Evolutionary conservation across 1,284 basidiomycete genomes (phyloP).

Genomic region (Exobasidium rhododendri): DNA sequence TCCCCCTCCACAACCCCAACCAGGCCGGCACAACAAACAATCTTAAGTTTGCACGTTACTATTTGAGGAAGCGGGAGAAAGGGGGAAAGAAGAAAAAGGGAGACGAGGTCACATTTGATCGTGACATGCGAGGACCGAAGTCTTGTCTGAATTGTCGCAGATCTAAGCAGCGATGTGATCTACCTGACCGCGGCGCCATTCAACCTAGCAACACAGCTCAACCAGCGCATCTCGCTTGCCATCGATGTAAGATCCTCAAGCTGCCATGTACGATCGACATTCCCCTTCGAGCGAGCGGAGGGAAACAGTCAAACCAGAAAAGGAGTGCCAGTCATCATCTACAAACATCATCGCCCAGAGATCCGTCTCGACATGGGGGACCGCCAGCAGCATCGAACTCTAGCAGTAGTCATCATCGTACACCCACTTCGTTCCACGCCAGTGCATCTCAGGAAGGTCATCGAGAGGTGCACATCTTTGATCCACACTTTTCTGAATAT

Average conservation of each 20-base stretch:
- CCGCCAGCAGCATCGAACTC: neutral
- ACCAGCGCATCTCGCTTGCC: conserved; percentile 10
- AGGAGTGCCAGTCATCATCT: neutral
- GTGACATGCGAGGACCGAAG: conserved; percentile 7
- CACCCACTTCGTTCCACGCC: neutral
- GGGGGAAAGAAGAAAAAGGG: neutral
- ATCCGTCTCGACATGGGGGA: neutral
- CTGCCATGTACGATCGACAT: neutral
- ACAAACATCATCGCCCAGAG: neutral
- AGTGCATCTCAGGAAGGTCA: neutral
- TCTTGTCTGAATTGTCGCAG: conserved; percentile 12
- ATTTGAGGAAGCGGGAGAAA: neutral
- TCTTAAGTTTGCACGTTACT: no score
- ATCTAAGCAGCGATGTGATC: conserved; percentile 15
- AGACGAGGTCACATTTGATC: no score
- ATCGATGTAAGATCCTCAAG: conserved; percentile 4
- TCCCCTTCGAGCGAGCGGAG: neutral
- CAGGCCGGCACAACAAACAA: no score
- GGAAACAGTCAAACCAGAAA: neutral
- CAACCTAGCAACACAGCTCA: conserved; percentile 7
- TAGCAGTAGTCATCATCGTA: neutral
- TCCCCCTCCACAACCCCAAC: no score
- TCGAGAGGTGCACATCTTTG: neutral
- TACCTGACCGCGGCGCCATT: conserved; percentile 1
- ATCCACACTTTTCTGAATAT: neutral